phyloP scores from a whole-genome alignment of 176 grass and related monocot species.

The Poa pratensis region DNA sequence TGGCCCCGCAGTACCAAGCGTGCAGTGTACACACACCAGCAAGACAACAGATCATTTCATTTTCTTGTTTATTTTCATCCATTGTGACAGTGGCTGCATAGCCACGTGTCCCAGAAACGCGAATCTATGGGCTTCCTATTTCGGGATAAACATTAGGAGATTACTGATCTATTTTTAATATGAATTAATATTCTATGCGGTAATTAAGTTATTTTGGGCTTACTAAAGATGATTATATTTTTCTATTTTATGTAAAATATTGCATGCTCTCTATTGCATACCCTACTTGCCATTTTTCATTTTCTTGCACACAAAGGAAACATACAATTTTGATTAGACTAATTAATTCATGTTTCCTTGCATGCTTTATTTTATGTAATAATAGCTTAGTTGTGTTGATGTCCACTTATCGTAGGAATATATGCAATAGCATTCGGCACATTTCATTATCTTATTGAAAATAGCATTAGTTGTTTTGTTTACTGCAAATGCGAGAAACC shows the following conservation, averaged over 20 bases:
- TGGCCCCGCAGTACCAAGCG: not conserved
- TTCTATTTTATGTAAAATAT: not conserved
- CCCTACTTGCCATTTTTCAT: not conserved
- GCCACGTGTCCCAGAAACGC: constrained; percentile 20
- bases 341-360: not conserved
- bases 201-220: too few species aligned
- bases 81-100: constrained; percentile 4
- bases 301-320: not conserved
- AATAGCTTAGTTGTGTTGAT: not conserved
- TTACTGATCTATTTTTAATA: not conserved
- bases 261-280: not conserved
- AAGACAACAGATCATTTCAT: not conserved
- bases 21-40: not conserved
- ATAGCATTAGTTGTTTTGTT: not conserved
- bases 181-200: not conserved
- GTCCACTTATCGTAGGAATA: not conserved
- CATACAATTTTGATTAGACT: not conserved
- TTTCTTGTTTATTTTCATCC: constrained; percentile 7
- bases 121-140: not conserved
- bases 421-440: not conserved
- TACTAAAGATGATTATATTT: not conserved
- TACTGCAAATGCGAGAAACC: not conserved
- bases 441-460: not conserved
- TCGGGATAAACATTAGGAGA: not conserved
- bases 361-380: not conserved